Evolutionary conservation across 2,329 filamentous ascomycete genomes (phyloP), one percentile per base, ranked within the genome.

Genomic region (Hypoxylon sp.): DNA sequence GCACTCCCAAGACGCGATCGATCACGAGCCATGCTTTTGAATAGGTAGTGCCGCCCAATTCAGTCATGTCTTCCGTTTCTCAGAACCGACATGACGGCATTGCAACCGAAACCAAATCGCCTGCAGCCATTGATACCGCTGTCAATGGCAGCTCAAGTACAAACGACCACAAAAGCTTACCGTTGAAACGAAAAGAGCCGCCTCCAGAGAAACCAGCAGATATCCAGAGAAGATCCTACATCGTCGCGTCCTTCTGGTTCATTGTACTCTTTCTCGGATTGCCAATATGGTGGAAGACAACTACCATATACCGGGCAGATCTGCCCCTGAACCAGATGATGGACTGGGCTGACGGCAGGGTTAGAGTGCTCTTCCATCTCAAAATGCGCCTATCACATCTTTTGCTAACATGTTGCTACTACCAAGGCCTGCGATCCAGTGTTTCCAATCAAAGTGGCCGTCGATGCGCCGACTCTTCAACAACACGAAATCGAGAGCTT

Each of bases 251-350:
- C 7, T 98, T 97, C 79, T 99, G 96, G 96, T 82, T 89, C 4
- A 88, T 98, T 36, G 92, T 97, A 5, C 77, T 97, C 5, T 85
- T 91, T 28, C 80, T 99, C 4, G 96, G 96, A 2, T 78, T 99
- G 70, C 96, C 96, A 61, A 90, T 97, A 86, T 99, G 96, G 96
- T 96, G 93, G 89, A 89, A 89, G 78, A 98, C 96, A 0, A 99
- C 96, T 3, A 91, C 92, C 0, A 97, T 98, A 58, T 94, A 97
- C 78, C 88, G 96, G 58, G 94, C 95, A 11, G 85, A 89, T 45
- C 81, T 99, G 71, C 96, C 96, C 4, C 79, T 97, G 70, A 86
- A 91, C 75, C 86, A 89, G 57, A 99, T 99, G 96, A 87, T 91
- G 71, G 87, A 91, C 66, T 98, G 96, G 95, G 92, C 93, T 8